Base-by-base conservation (phyloP, 2,329 filamentous ascomycete species). In the Fusarium kyushuense region DNA sequence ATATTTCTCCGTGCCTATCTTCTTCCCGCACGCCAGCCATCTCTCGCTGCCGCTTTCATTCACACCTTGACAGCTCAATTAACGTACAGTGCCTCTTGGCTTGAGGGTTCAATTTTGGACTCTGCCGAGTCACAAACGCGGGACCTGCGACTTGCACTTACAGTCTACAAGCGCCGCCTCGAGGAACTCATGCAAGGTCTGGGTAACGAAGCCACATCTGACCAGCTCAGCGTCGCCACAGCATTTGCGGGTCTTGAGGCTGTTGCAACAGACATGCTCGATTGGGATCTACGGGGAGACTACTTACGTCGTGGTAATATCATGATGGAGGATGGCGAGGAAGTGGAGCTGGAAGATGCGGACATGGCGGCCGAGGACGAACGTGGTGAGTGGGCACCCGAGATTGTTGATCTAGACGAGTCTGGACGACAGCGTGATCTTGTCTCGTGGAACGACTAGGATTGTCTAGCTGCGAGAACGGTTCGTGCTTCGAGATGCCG, bases 311-410 rank as follows among this genome's bases (percentile, higher is more conserved):
- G 78, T 21, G 84, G 84, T 3, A 81, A 78, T 54, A 74, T 84
- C 27, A 85, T 83, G 77, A 78, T 86, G 48, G 84, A 87, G 62
- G 84, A 87, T 67, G 83, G 85, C 27, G 81, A 87, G 74, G 72
- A 83, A 63, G 79, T 86, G 0, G 80, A 84, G 53, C 74, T 82
- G 4, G 82, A 84, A 71, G 75, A 84, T 53, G 77, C 79, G 3
- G 84, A 87, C 45, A 79, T 87, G 38, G 82, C 86, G 62, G 84
- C 81, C 2, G 86, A 87, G 64, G 86, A 87, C 56, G 83, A 85
- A 74, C 79, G 79, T 62, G 84, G 84, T 17, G 85, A 87, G 61
- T 86, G 83, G 68, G 82, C 82, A 16, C 84, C 86, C 1, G 81
- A 84, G 19, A 76, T 88, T 35, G 84, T 88, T 7, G 80, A 86